phyloP scores from a whole-genome alignment of 2,329 filamentous ascomycete species.

The Penicillium paneum region DNA sequence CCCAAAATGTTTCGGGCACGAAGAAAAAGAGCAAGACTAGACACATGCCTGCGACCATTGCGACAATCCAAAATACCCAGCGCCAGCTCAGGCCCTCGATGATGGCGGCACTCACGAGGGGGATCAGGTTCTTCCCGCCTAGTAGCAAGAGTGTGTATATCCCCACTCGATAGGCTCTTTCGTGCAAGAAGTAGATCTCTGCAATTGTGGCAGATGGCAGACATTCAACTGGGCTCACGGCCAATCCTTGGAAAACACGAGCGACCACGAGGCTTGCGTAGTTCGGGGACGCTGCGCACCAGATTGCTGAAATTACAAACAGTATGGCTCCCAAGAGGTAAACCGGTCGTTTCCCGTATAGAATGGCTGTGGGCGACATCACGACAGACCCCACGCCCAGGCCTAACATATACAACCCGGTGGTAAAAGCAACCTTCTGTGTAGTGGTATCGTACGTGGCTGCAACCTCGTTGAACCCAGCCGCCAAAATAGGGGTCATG shows the following conservation, averaged over 20 bases:
- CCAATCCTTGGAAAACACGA: slow-evolving; percentile 80
- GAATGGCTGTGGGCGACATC: slow-evolving; percentile 83
- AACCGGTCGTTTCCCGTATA: slow-evolving; percentile 86
- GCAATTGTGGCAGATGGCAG: slow-evolving; percentile 90
- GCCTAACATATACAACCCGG: slow-evolving; percentile 91
- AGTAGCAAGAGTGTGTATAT: slow-evolving; percentile 88
- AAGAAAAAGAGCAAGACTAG: slow-evolving; percentile 77
- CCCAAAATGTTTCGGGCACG: slow-evolving; percentile 95
- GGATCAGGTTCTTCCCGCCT: slow-evolving; percentile 86
- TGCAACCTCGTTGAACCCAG: slow-evolving; percentile 81
- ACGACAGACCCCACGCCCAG: slow-evolving; percentile 80
- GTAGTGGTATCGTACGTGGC: slow-evolving; percentile 63
- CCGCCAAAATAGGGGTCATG: slow-evolving; percentile 85
- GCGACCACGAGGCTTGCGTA: slow-evolving; percentile 77
- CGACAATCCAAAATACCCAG: slow-evolving; percentile 88
- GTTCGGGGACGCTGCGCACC: slow-evolving; percentile 80
- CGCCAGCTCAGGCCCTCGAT: slow-evolving; percentile 78
- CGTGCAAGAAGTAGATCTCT: slow-evolving; percentile 94
- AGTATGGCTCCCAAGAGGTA: slow-evolving; percentile 74
- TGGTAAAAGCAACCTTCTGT: slow-evolving; percentile 76
- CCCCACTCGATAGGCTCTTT: slow-evolving; percentile 86
- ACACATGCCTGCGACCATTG: slow-evolving; percentile 72
- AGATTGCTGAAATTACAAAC: slow-evolving; percentile 74
- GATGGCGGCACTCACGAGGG: slow-evolving; percentile 79
- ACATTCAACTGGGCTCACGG: slow-evolving; percentile 87